These are phyloP conservation scores for Echites panduratus DNA, from an alignment of 257 asterid species.

Conservation along the genomic window DNA sequence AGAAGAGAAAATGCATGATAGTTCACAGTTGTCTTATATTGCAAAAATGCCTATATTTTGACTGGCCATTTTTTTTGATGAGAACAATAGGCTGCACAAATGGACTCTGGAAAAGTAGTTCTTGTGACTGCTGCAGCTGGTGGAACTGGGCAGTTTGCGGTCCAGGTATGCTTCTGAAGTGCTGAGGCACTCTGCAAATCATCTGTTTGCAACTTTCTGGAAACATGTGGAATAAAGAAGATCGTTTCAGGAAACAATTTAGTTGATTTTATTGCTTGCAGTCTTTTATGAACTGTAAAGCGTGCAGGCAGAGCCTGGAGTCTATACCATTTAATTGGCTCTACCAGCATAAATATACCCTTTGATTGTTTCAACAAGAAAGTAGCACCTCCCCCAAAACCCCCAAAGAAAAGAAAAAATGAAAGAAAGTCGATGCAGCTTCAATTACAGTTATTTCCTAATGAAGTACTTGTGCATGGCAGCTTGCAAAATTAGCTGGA, in stretches of 20 bases:
- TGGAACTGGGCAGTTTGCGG: slow-evolving; percentile 98
- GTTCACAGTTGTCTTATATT: neutral
- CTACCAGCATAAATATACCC: neutral
- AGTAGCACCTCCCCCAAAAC: neutral
- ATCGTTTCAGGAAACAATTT: neutral
- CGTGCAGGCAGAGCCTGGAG: neutral
- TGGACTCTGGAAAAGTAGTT: slow-evolving; percentile 81
- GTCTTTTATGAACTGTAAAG: neutral
- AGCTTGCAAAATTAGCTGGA: slow-evolving; percentile 95
- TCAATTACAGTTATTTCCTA: slow-evolving; percentile 12
- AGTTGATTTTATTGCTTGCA: neutral
- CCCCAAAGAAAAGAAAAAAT: neutral
- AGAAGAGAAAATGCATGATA: neutral
- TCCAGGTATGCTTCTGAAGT: slow-evolving; percentile 55
- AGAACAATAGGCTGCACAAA: slow-evolving; percentile 65
- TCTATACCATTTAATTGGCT: neutral
- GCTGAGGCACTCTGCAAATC: neutral
- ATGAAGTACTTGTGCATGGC: slow-evolving; percentile 27
- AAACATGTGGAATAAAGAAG: neutral
- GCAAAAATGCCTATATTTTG: neutral
- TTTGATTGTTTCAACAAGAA: too few relatives aligned
- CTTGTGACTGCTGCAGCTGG: slow-evolving; percentile 99
- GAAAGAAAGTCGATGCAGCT: neutral
- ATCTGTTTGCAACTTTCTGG: neutral
- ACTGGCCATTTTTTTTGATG: slow-evolving; percentile 15